Base-by-base conservation (phyloP, 352 stramenopile genomes). In the Globisporangium canariense region DNA sequence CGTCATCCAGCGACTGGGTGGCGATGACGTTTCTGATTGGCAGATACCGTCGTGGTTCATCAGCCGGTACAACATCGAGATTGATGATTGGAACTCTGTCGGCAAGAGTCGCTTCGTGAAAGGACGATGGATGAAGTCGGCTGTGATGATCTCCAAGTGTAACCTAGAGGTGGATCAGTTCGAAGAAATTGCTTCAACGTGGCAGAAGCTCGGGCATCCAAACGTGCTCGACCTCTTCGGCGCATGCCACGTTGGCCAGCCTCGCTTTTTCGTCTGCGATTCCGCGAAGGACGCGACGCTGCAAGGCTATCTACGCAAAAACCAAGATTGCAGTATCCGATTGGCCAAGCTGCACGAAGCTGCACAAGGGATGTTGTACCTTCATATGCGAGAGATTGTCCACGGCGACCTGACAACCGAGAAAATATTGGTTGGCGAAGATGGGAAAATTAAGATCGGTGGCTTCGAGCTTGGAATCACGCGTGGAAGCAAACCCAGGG, bases 341-440 rank as follows among this genome's bases (percentile, higher is more conserved):
- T 59, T 58, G 10, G 25, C 9, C 10, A 65, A 59, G 50, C 60
- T 65, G 9, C 49, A 65, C 34, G 60, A 65, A 58, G 60, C 41
- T 14, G 49, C 60, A 2, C 51, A 46, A 53, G 47, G 60, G 2
- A 30, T 65, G 38, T 22, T 56, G 40, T 65, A 50, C 34, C 30
- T 65, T 2, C 60, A 59, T 4, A 38, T 47, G 4, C 34, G 34
- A 0, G 34, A 38, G 5, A 52, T 65, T n/a, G 60, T 65, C 5
- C 60, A 53, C 40, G 47, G 60, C 0, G 18, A 53, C 18, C 41
- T 65, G 38, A 54, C 25, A 5, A 59, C 20, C 5, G 60, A 58
- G 49, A 30, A 40, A 3, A 52, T 65, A 16, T 9, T 65, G 47
- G 9, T 65, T 54, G 59, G 59, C 4, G 40, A 36, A 8, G 49